These are phyloP conservation scores for Rutidosis leptorrhynchoides DNA, from an alignment of 129 eudicot genomes.

Conservation along the genomic window DNA sequence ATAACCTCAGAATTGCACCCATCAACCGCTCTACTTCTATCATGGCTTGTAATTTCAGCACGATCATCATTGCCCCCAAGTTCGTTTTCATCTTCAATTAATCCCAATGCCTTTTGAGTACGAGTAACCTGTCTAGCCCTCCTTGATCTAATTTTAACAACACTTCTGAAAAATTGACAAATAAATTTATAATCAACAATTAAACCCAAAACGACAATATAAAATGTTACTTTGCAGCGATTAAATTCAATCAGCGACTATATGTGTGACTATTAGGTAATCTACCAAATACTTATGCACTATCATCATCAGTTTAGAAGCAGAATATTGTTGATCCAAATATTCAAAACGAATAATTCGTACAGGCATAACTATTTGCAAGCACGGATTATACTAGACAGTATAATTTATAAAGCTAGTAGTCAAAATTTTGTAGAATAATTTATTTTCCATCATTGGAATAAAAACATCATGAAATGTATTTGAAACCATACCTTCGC, in stretches of 20 bases:
- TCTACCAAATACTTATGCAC: not conserved
- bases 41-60: constrained; percentile 18
- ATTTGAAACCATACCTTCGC: constrained; percentile 9
- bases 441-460: not conserved
- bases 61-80: constrained; percentile 11
- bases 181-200: not conserved
- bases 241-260: not conserved
- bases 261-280: not conserved
- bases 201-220: not conserved
- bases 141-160: constrained; percentile 29
- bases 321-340: not conserved
- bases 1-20: constrained; percentile 17
- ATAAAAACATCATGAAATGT: not conserved
- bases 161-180: constrained; percentile 24
- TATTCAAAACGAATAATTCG: not conserved
- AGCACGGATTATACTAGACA: not conserved
- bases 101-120: constrained; percentile 30
- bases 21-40: constrained; percentile 15
- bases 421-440: not conserved
- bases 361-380: constrained; percentile 7
- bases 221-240: not conserved
- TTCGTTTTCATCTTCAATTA: constrained; percentile 34
- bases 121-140: constrained; percentile 36
- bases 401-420: not conserved
- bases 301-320: not conserved